These are phyloP conservation scores for Cyclostephanos tholiformis DNA, from an alignment of 108 stramenopile species.

Conservation along the genomic window DNA sequence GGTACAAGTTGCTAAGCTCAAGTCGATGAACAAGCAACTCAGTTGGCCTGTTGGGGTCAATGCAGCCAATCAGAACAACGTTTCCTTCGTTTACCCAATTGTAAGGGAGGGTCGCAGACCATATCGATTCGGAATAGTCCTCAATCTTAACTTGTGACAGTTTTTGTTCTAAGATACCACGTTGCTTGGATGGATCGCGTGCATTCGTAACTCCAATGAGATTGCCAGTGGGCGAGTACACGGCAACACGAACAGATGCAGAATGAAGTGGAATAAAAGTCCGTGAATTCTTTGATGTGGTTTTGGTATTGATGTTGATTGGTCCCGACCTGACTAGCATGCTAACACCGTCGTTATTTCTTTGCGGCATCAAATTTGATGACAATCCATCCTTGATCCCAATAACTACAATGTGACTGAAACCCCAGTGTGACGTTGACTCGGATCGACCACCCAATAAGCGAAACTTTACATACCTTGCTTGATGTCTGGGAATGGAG, in stretches of 20 bases:
- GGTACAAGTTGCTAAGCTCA: constrained; percentile 5
- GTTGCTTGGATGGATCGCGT: constrained; percentile 15
- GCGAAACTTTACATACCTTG: constrained; percentile 13
- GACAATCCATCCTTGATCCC: constrained; percentile 14
- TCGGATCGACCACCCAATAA: constrained; percentile 3
- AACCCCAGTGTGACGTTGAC: constrained; percentile 14
- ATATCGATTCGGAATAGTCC: constrained; percentile 10
- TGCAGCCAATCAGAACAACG: constrained; percentile 14
- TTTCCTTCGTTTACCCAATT: constrained; percentile 25
- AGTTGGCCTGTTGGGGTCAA: constrained; percentile 6
- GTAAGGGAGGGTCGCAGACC: constrained; percentile 19
- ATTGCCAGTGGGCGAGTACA: constrained; percentile 9
- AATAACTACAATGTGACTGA: constrained; percentile 2
- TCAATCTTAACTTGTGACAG: neutral
- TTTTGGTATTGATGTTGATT: neutral
- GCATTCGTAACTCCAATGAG: constrained; percentile 20
- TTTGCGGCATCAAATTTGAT: neutral
- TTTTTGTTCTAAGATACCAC: constrained; percentile 14
- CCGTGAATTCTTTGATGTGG: neutral
- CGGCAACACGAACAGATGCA: constrained; percentile 19
- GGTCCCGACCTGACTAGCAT: neutral
- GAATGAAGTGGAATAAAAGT: constrained; percentile 10
- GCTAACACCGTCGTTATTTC: neutral
- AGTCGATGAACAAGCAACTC: constrained; percentile 18
- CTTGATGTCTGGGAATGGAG: constrained; percentile 1